Conservation (phyloP, 768 basidiomycete genomes). For the Astraeus odoratus region DNA sequence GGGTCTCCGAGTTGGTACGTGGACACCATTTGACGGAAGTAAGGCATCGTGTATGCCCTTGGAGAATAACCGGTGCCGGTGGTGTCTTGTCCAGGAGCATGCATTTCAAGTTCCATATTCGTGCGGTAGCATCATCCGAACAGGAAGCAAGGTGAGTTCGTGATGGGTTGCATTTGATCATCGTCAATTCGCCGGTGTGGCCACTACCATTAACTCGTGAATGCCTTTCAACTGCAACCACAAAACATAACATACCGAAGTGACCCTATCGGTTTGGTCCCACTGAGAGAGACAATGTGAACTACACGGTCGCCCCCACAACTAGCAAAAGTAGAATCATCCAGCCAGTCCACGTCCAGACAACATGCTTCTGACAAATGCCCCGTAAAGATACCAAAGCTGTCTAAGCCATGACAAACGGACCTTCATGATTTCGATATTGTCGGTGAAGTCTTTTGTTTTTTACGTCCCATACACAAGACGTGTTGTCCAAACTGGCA, state of each 20-base stretch:
- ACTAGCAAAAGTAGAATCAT: slow-evolving; percentile 62
- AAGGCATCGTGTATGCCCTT: slow-evolving; percentile 62
- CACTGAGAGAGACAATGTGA: slow-evolving; percentile 52
- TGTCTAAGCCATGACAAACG: slow-evolving; percentile 5
- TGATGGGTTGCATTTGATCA: slow-evolving; percentile 63
- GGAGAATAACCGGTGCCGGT: slow-evolving; percentile 32
- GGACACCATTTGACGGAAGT: slow-evolving; percentile 69
- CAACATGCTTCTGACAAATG: slow-evolving; percentile 52
- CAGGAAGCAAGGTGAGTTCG: slow-evolving; percentile 69
- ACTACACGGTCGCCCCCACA: slow-evolving; percentile 66
- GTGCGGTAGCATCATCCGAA: slow-evolving; percentile 74
- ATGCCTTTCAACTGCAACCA: not conserved
- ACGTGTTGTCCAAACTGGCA: slow-evolving; percentile 70
- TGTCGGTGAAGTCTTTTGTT: slow-evolving; percentile 55
- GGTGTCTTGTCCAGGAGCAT: slow-evolving; percentile 25
- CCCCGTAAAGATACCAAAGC: slow-evolving; percentile 5
- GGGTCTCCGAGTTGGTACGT: slow-evolving; percentile 34
- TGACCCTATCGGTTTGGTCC: slow-evolving; percentile 49
- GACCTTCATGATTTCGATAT: slow-evolving; percentile 62
- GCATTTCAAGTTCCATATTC: slow-evolving; percentile 65
- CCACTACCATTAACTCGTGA: slow-evolving; percentile 38
- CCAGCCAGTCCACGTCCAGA: slow-evolving; percentile 76
- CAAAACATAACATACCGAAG: slow-evolving; percentile 41
- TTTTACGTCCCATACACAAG: slow-evolving; percentile 73
- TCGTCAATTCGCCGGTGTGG: slow-evolving; percentile 72